Base-by-base conservation (phyloP, 2,329 filamentous ascomycete genomes). In the Monilinia polystroma region DNA sequence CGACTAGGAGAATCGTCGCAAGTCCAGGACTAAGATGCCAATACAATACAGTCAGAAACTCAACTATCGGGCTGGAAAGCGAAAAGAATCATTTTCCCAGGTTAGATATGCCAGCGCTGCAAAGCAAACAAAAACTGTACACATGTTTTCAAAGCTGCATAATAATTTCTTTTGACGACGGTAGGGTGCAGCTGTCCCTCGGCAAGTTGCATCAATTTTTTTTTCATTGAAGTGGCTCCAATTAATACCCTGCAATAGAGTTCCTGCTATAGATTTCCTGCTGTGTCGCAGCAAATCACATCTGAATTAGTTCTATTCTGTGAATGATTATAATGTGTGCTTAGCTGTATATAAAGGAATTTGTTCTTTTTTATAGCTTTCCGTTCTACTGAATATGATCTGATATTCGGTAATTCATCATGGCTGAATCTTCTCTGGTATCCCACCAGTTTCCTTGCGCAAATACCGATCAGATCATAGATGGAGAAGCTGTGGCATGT, bases 181-280 rank as follows among this genome's bases (percentile, higher is more conserved):
- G 43, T 11, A 35, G 23, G 29, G 7, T 49, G 43, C 43, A 49
- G 57, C 4, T 49, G 4, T 16, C 4, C 20, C 20, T n/a, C 20
- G 29, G 6, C 26, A 49, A 7, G 20, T 35, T 12, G 4, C 20
- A 18, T 6, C 6, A 23, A 35, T 1, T 35, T 35, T 6, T 35
- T 35, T 6, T 35, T 35, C 5, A 35, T 7, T 59, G 41, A 59
- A 26, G 41, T 59, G 56, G 56, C 43, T 47, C 41, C 56, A 59
- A 59, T 59, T 18, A 59, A 47, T n/a, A 59, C 56, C 56, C 56
- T 59, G 56, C 43, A 23, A 35, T n/a, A 3, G 3, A 16, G 0
- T 1, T 32, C 32, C 20, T 8, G 12, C 29, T 14, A 23, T 23
- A 23, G 3, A 16, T 0, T 1, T 32, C 32, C 20, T 8, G 12